Evolutionary conservation across 2,329 filamentous ascomycete genomes (phyloP), one percentile per base, ranked within the genome.

Genomic region (Cladosporium phlei): DNA sequence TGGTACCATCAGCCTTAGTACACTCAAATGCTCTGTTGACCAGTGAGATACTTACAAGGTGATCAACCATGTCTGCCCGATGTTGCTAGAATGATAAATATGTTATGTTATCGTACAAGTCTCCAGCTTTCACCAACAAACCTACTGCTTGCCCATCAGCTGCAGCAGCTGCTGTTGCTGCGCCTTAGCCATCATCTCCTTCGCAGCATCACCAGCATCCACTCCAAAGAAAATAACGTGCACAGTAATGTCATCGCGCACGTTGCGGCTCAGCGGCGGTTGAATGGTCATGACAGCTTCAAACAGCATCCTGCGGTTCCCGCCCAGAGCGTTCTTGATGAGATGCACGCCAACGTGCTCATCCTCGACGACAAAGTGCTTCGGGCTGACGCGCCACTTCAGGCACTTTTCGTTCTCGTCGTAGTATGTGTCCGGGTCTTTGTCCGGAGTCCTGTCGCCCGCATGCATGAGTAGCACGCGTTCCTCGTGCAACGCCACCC

Each of bases 191-290:
- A 39, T 34, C 45, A 47, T 9, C 21, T 47, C 35, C 28, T 40
- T 39, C 14, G 45, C 37, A 14, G 28, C 28, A 19, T 39, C 45
- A 22, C 38, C 30, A 21, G 38, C 32, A 16, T 48, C 38, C 3
- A 44, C 70, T 2, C 68, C 71, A 55, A 80, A 80, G 65, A 79
- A 71, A 20, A 75, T 68, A 2, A 78, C 74, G 55, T 77, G 69
- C 6, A 77, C 66, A 1, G 74, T 76, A 7, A 72, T 72, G 56
- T 77, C 75, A 53, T 78, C 75, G 8, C 74, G 61, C 12, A 71
- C 64, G 50, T 64, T 59, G 35, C 73, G 52, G 7, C 59, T 61
- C 14, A 58, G 47, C 2, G 68, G 59, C 7, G 59, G 50, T 30
- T 64, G 59, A 3, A 67, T 53, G 17, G 55, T 66, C 52, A 72